phyloP scores from a whole-genome alignment of 2,329 filamentous ascomycete species.

The Fusarium nisikadoi region DNA sequence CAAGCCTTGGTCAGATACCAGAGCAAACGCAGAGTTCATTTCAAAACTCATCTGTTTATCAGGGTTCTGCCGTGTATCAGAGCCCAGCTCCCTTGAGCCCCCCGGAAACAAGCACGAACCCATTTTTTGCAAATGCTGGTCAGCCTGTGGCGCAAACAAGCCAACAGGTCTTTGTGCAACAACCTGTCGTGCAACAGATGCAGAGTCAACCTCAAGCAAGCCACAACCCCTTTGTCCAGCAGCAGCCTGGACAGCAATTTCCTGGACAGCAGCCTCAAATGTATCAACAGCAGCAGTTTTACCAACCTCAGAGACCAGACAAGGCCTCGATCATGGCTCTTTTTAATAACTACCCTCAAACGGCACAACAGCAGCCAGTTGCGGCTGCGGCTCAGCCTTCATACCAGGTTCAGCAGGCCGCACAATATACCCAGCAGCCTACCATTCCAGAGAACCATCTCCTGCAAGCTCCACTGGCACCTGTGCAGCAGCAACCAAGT shows the following conservation, averaged over 20 bases:
- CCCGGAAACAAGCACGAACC: conserved; percentile 48
- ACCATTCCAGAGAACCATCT: conserved; percentile 47
- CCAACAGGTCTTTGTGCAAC: conserved; percentile 45
- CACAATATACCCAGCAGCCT: conserved; percentile 39
- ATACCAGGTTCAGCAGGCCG: conserved; percentile 9
- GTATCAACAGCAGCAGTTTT: conserved; percentile 48
- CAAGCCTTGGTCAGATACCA: conserved; percentile 62
- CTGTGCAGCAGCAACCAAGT: conserved; percentile 41
- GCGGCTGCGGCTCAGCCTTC: conserved; percentile 44
- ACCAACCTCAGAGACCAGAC: conserved; percentile 65
- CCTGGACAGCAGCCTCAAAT: conserved; percentile 39
- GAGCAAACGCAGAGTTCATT: conserved; percentile 62
- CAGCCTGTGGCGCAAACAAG: conserved; percentile 43
- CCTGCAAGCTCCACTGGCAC: conserved; percentile 41
- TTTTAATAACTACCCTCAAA: conserved; percentile 72
- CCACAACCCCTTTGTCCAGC: conserved; percentile 45
- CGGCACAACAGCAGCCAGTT: conserved; percentile 55
- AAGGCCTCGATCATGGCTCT: conserved; percentile 81
- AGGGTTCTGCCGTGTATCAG: conserved; percentile 49
- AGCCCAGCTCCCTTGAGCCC: conserved; percentile 42
- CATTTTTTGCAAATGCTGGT: conserved; percentile 50
- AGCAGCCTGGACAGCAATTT: conserved; percentile 25
- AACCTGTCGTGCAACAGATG: conserved; percentile 30
- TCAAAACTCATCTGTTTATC: conserved; percentile 46
- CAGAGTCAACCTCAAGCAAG: conserved; percentile 26